A percentile compares a stretch with the other conserved stretches of the same genome.
These are phyloP conservation scores for Thalassiosira mediterranea DNA, from an alignment of 352 stramenopile genomes.

Conservation along the genomic window DNA sequence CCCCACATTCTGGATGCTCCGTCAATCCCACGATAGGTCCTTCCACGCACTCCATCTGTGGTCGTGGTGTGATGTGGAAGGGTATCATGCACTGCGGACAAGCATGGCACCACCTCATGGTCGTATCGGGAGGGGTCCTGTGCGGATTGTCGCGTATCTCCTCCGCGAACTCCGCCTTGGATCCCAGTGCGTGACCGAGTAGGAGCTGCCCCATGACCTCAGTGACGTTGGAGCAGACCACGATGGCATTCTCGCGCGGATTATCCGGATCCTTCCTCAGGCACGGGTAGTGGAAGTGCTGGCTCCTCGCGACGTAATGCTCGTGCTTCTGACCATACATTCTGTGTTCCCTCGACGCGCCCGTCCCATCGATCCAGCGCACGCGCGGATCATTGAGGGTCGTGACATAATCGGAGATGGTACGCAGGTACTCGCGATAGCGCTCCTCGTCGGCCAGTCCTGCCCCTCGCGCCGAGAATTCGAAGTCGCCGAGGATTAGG, in stretches of 20 bases:
- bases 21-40: conserved; percentile 15
- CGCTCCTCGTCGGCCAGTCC: conserved; percentile 8
- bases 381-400: conserved; percentile 34
- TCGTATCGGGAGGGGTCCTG: neutral
- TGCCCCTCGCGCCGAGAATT: conserved; percentile 14
- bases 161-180: conserved; percentile 10
- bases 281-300: conserved; percentile 51
- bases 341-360: conserved; percentile 41
- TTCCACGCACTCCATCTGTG: conserved; percentile 29
- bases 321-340: conserved; percentile 31
- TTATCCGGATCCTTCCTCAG: conserved; percentile 15
- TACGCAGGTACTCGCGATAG: conserved; percentile 10
- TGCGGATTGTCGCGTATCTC: no score
- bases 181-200: conserved; percentile 33
- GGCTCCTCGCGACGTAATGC: conserved; percentile 27
- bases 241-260: conserved; percentile 11
- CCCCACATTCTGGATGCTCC: conserved; percentile 7
- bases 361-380: conserved; percentile 41
- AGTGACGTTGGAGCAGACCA: conserved; percentile 45
- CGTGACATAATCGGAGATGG: conserved; percentile 9
- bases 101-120: conserved; percentile 25
- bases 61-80: conserved; percentile 35
- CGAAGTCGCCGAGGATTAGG: conserved; percentile 27
- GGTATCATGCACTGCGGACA: conserved; percentile 39
- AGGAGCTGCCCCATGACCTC: conserved; percentile 41